Percentiles rank a stretch among this genome's conserved stretches.
Conservation (phyloP, 306 rosid genomes). For the Cicer chorassanicum region DNA sequence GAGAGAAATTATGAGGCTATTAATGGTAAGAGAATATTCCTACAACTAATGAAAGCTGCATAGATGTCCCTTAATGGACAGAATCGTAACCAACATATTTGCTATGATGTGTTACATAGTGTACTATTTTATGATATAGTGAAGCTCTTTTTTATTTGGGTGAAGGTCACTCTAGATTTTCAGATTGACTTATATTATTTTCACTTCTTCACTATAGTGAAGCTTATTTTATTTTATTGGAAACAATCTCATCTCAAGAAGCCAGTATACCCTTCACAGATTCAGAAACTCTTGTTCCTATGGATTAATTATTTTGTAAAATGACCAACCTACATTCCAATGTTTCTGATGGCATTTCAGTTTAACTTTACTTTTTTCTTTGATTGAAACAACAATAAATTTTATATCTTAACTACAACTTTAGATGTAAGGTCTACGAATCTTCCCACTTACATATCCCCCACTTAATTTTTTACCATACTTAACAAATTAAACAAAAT, state of each 20-base stretch:
- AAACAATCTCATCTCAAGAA: not conserved
- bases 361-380: not conserved
- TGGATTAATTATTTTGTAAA: too few relatives aligned
- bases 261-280: not conserved
- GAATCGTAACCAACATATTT: not conserved
- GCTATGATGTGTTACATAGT: not conserved
- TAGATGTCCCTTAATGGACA: too few relatives aligned
- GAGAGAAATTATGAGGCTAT: too few relatives aligned
- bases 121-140: not conserved
- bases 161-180: slow-evolving; percentile 6
- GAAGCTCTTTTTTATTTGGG: not conserved
- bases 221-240: not conserved
- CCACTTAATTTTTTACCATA: too few relatives aligned
- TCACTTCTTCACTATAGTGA: not conserved
- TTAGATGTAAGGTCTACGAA: not conserved
- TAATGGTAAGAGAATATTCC: too few relatives aligned
- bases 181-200: not conserved
- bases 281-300: too few relatives aligned
- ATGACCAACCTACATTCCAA: too few relatives aligned
- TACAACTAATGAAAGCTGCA: too few relatives aligned
- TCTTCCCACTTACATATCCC: not conserved
- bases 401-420: not conserved
- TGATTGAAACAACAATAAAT: too few relatives aligned
- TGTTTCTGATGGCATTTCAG: not conserved
- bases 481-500: not conserved